phyloP scores from a whole-genome alignment of 805 yeast species.

The Yamadazyma philogaea region DNA sequence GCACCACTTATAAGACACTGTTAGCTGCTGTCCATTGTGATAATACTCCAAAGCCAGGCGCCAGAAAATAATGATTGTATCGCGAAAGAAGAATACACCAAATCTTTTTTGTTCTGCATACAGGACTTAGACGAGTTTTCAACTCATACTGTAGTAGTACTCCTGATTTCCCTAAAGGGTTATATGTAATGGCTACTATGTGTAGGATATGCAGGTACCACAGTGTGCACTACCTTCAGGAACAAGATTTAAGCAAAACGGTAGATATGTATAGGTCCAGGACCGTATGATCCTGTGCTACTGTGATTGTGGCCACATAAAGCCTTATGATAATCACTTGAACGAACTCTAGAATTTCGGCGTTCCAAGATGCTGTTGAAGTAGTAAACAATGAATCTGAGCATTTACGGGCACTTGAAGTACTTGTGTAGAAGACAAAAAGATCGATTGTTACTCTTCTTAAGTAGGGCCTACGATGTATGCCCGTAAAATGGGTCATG shows the following conservation, averaged over 20 bases:
- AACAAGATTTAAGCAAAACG: conserved; percentile 19
- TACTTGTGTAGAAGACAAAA: conserved; percentile 26
- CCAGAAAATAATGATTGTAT: background rate
- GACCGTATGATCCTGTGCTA: conserved; percentile 40
- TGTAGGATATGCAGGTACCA: conserved; percentile 47
- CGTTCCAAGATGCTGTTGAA: conserved; percentile 30
- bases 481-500: conserved; percentile 18
- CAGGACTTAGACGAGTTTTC: conserved; percentile 9
- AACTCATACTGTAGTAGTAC: conserved; percentile 18
- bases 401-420: conserved; percentile 29
- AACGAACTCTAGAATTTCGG: conserved; percentile 17
- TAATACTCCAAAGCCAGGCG: too few relatives aligned
- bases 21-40: too few relatives aligned
- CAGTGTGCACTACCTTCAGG: conserved; percentile 32
- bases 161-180: conserved; percentile 28
- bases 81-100: conserved; percentile 8
- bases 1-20: too few relatives aligned
- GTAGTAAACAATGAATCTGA: conserved; percentile 36
- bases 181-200: conserved; percentile 43
- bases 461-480: conserved; percentile 32
- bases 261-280: conserved; percentile 40
- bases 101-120: conserved; percentile 10
- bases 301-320: conserved; percentile 51
- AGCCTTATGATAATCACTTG: conserved; percentile 15
- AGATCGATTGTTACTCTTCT: conserved; percentile 39